Conservation (phyloP, 2,329 filamentous ascomycete genomes). For the Scytalidium sp. region DNA sequence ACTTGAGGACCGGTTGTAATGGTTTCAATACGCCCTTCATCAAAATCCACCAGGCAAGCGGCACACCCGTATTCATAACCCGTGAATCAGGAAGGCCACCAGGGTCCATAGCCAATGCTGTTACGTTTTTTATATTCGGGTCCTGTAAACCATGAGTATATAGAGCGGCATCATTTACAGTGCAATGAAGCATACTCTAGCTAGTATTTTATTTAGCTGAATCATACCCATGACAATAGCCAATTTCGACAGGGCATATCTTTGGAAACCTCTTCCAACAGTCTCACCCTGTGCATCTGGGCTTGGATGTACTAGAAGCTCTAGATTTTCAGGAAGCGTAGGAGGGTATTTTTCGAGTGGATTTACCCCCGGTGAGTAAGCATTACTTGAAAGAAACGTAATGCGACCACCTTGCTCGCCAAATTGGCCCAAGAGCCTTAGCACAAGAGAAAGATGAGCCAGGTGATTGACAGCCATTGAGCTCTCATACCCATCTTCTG, state of each 20-base stretch:
- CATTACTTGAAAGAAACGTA: too few relatives aligned
- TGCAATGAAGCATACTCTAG: too few relatives aligned
- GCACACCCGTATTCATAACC: slow-evolving; percentile 31
- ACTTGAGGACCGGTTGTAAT: slow-evolving; percentile 24
- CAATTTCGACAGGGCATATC: slow-evolving; percentile 40
- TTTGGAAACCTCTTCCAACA: slow-evolving; percentile 37
- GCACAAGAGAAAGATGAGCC: slow-evolving; percentile 33
- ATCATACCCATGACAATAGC: slow-evolving; percentile 38
- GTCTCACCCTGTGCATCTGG: slow-evolving; percentile 27
- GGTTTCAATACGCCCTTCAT: slow-evolving; percentile 25
- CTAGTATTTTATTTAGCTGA: too few relatives aligned
- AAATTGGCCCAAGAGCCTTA: slow-evolving; percentile 30
- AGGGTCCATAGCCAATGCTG: slow-evolving; percentile 26
- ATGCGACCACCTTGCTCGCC: slow-evolving; percentile 22
- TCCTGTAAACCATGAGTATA: too few relatives aligned
- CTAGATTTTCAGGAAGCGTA: slow-evolving; percentile 32
- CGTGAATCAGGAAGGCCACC: slow-evolving; percentile 34
- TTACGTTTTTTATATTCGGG: slow-evolving; percentile 22
- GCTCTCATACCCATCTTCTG: slow-evolving; percentile 34
- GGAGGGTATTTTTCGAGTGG: slow-evolving; percentile 34
- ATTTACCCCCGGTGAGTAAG: slow-evolving; percentile 37
- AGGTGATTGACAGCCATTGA: slow-evolving; percentile 37
- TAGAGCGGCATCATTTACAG: too few relatives aligned
- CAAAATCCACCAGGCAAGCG: slow-evolving; percentile 19
- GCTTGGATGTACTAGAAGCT: slow-evolving; percentile 32